phyloP scores from a whole-genome alignment of 2,329 filamentous ascomycete genomes.

The Cladobotryum protrusum region DNA sequence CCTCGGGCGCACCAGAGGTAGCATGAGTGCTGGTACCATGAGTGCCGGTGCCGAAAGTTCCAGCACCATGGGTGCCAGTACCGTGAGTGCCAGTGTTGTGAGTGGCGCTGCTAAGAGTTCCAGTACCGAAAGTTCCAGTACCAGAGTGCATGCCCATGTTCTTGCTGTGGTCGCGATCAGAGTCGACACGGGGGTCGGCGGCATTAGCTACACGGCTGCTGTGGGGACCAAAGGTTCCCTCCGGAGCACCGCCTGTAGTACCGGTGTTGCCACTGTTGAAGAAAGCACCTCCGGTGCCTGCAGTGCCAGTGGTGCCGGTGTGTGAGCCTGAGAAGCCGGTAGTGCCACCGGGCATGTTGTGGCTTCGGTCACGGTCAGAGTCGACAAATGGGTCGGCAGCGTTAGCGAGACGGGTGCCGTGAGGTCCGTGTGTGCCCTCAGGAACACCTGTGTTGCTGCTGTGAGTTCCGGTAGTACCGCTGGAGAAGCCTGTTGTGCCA shows the following conservation, averaged over 20 bases:
- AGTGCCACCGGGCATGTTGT: slow-evolving; percentile 8
- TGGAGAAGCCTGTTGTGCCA: slow-evolving; percentile 11
- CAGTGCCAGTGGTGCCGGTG: slow-evolving; percentile 17
- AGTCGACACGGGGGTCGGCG: slow-evolving; percentile 46
- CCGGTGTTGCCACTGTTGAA: slow-evolving; percentile 9
- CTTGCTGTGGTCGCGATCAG: slow-evolving; percentile 10
- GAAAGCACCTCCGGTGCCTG: background rate
- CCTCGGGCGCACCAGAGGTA: slow-evolving; percentile 16
- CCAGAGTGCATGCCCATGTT: slow-evolving; percentile 7
- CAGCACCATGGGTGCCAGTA: slow-evolving; percentile 5
- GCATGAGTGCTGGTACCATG: background rate
- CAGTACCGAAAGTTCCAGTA: slow-evolving; percentile 18
- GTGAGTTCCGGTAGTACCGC: slow-evolving; percentile 14
- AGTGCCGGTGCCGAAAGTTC: background rate
- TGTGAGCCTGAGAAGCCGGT: slow-evolving; percentile 13
- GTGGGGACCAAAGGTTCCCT: slow-evolving; percentile 37
- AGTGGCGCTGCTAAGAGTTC: slow-evolving; percentile 13
- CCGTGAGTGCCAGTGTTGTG: slow-evolving; percentile 32
- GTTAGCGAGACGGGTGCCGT: slow-evolving; percentile 39
- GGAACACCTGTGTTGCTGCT: slow-evolving; percentile 13
- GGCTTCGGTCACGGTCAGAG: slow-evolving; percentile 18
- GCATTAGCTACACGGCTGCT: slow-evolving; percentile 39
- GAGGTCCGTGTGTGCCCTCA: slow-evolving; percentile 35
- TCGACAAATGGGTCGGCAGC: slow-evolving; percentile 47
- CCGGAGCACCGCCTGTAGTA: slow-evolving; percentile 15